A percentile compares a stretch with the other conserved stretches of the same genome.
These are phyloP conservation scores for Syzygium aqueum DNA, from an alignment of 345 rosid species.

Conservation along the genomic window DNA sequence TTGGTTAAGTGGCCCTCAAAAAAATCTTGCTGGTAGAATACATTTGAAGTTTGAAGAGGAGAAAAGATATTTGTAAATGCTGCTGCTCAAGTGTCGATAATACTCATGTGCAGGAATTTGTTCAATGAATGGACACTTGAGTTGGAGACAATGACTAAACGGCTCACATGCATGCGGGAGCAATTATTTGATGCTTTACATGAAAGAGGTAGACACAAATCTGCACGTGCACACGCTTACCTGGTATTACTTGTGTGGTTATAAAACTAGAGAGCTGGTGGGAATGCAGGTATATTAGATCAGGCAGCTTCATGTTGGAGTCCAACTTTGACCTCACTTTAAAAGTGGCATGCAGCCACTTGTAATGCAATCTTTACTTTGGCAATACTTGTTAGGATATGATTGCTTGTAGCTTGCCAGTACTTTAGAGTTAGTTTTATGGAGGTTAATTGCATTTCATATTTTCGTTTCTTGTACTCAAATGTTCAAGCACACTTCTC, in stretches of 20 bases:
- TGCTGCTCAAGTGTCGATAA: background rate
- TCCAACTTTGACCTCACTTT: background rate
- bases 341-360: background rate
- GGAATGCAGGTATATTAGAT: background rate
- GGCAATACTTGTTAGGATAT: background rate
- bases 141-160: constrained; percentile 34
- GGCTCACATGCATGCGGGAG: constrained; percentile 29
- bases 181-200: constrained; percentile 27
- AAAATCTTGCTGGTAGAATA: background rate
- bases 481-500: background rate
- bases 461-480: background rate
- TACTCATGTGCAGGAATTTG: constrained; percentile 18
- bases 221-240: background rate
- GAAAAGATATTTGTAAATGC: background rate
- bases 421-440: background rate
- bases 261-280: background rate
- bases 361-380: background rate
- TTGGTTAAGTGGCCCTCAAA: background rate
- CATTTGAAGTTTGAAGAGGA: background rate
- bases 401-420: background rate
- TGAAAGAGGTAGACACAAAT: constrained; percentile 23
- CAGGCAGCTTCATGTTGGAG: background rate
- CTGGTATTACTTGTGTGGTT: background rate
- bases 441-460: background rate
- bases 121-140: constrained; percentile 35